Evolutionary conservation across 495 filamentous ascomycete species (phyloP), one percentile per base, ranked within the genome.

Genomic region (Xylaria longipes): DNA sequence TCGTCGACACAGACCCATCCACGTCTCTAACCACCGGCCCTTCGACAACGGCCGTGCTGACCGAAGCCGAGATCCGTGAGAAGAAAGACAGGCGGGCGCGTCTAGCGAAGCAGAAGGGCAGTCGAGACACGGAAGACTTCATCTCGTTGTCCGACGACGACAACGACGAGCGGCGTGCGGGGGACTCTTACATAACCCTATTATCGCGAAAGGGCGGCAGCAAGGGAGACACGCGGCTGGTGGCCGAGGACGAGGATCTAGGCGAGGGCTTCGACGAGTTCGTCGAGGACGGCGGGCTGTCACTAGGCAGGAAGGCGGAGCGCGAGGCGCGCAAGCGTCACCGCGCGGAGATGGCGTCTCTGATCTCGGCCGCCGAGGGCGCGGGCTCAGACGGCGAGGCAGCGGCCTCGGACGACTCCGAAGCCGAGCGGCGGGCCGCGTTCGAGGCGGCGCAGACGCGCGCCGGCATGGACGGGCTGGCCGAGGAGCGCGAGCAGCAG

Each of bases 181-280:
- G 81, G 64, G 79, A 85, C 71, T 79, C 77, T 1, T 79, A 77
- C 33, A 76, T 88, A 31, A 78, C 82, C 8, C 70, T 88, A 11
- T 75, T 85, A 3, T 84, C 82, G 61, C 86, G 84, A 35, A 84
- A 74, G 37, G 33, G 54, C 25, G 41, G 41, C 61, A 60, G 20
- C 1, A 81, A 72, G 78, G 83, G 78, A 76, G 77, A 82, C 65
- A 92, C 91, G 11, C 86, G 96, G n/a, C 87, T 98, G 11, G 86
- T 93, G 5, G 86, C 87, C 33, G 94, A 97, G 65, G 95, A 98
- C 76, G 96, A 98, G 77, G 93, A 97, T 77, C 88, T 98, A n/a
- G 91, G 90, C 39, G 96, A 99, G 82, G 94, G 94, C 4, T 97
- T 97, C 78, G 95, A 97, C 65, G 94, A 97, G 70, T 97, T 92